Conservation (phyloP, 2,329 filamentous ascomycete genomes). For the Aureobasidium sp. region DNA sequence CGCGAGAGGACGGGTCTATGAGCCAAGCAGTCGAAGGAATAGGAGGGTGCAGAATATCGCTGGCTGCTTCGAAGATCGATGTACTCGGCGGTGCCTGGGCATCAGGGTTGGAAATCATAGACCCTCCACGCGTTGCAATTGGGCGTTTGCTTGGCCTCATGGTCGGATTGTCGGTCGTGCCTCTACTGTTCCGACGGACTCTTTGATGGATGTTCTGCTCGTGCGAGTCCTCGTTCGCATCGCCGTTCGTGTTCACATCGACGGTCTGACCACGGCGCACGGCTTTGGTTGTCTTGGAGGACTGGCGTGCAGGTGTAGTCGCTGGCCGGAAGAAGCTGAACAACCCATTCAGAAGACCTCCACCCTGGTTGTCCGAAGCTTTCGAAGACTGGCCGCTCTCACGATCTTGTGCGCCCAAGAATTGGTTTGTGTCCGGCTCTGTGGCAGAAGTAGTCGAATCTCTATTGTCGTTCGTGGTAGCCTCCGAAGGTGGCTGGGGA, state of each 20-base stretch:
- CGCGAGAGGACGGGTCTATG: slow-evolving; percentile 71
- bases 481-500: slow-evolving; percentile 61
- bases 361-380: not conserved
- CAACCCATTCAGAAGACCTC: slow-evolving; percentile 45
- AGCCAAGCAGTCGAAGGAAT: slow-evolving; percentile 76
- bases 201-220: not conserved
- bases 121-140: slow-evolving; percentile 43
- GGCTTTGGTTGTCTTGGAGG: slow-evolving; percentile 28
- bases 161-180: slow-evolving; percentile 19
- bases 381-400: not conserved
- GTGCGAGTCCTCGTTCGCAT: not conserved
- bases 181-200: slow-evolving; percentile 13
- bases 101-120: slow-evolving; percentile 38
- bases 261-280: slow-evolving; percentile 64
- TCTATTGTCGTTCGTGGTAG: slow-evolving; percentile 55
- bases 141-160: slow-evolving; percentile 35
- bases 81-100: slow-evolving; percentile 69
- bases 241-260: not conserved
- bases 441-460: slow-evolving; percentile 20
- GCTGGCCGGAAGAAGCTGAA: slow-evolving; percentile 67
- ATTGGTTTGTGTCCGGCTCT: not conserved
- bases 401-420: not conserved
- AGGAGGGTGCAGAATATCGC: slow-evolving; percentile 85
- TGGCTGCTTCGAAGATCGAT: slow-evolving; percentile 89
- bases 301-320: slow-evolving; percentile 43